These are phyloP conservation scores for Achaetomiella virescens DNA, from an alignment of 495 filamentous ascomycete species.

Conservation along the genomic window DNA sequence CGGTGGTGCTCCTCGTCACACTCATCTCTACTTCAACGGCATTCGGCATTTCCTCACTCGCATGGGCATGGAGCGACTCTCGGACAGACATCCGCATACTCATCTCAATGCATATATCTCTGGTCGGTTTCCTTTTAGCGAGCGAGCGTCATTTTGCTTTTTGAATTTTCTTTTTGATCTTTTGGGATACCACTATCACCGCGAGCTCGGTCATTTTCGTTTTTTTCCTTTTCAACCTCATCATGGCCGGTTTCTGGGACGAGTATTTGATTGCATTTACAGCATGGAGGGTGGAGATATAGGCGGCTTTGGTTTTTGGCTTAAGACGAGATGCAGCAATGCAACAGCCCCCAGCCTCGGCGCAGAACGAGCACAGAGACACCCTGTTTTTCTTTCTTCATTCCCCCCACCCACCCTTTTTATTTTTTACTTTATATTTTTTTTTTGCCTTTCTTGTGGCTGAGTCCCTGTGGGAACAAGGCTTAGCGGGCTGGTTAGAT, in stretches of 20 bases:
- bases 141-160: slow-evolving; percentile 35
- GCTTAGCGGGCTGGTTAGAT: slow-evolving; percentile 16
- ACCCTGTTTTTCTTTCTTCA: slow-evolving; percentile 19
- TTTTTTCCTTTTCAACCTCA: slow-evolving; percentile 30
- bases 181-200: slow-evolving; percentile 32
- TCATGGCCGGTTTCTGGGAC: slow-evolving; percentile 44
- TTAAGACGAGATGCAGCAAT: slow-evolving; percentile 47
- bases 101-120: slow-evolving; percentile 18
- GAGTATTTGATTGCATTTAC: slow-evolving; percentile 47
- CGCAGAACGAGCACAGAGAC: slow-evolving; percentile 38
- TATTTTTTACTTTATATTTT: no score
- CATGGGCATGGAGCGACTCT: slow-evolving; percentile 36
- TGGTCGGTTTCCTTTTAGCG: slow-evolving; percentile 24
- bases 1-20: slow-evolving; percentile 3
- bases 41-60: slow-evolving; percentile 34
- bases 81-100: slow-evolving; percentile 26
- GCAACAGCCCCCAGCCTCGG: slow-evolving; percentile 40
- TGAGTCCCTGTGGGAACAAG: slow-evolving; percentile 13
- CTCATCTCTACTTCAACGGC: slow-evolving; percentile 24
- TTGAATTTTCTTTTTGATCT: slow-evolving; percentile 18
- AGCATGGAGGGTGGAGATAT: slow-evolving; percentile 37
- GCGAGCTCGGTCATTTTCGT: slow-evolving; percentile 39
- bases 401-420: slow-evolving; percentile 11
- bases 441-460: no score
- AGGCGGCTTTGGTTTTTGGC: slow-evolving; percentile 33